Conservation (phyloP, 345 rosid genomes). For the Boechera retrofracta region DNA sequence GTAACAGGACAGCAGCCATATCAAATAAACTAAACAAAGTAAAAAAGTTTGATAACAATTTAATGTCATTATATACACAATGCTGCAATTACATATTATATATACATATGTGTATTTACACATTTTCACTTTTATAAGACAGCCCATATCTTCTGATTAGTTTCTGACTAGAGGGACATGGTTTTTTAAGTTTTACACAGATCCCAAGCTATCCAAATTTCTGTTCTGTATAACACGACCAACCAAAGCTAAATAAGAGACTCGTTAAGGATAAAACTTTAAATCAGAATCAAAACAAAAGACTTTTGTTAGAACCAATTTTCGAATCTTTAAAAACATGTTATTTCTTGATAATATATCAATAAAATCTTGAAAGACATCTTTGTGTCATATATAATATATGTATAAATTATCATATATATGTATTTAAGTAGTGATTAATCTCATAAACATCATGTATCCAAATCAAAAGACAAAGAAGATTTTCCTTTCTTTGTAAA, state of each 20-base stretch:
- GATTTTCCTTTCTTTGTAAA: slow-evolving; percentile 65
- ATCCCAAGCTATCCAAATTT: slow-evolving; percentile 35
- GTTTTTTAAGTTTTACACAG: slow-evolving; percentile 38
- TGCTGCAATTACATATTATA: slow-evolving; percentile 13
- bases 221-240: slow-evolving; percentile 30
- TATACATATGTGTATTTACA: not conserved
- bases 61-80: slow-evolving; percentile 29
- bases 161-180: slow-evolving; percentile 41
- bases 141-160: slow-evolving; percentile 36
- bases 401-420: slow-evolving; percentile 34
- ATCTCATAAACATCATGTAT: slow-evolving; percentile 38
- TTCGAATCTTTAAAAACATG: slow-evolving; percentile 16
- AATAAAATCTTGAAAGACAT: slow-evolving; percentile 31
- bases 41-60: slow-evolving; percentile 25
- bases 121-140: slow-evolving; percentile 41
- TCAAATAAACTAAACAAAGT: slow-evolving; percentile 36
- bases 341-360: slow-evolving; percentile 34
- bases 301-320: not conserved
- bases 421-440: slow-evolving; percentile 7
- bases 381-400: slow-evolving; percentile 31
- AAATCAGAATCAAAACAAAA: not conserved
- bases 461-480: slow-evolving; percentile 67
- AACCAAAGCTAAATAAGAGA: slow-evolving; percentile 29
- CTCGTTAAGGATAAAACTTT: slow-evolving; percentile 14
- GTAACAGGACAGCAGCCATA: slow-evolving; percentile 42